phyloP scores from a whole-genome alignment of 768 basidiomycete species.

The Russula sp. region DNA sequence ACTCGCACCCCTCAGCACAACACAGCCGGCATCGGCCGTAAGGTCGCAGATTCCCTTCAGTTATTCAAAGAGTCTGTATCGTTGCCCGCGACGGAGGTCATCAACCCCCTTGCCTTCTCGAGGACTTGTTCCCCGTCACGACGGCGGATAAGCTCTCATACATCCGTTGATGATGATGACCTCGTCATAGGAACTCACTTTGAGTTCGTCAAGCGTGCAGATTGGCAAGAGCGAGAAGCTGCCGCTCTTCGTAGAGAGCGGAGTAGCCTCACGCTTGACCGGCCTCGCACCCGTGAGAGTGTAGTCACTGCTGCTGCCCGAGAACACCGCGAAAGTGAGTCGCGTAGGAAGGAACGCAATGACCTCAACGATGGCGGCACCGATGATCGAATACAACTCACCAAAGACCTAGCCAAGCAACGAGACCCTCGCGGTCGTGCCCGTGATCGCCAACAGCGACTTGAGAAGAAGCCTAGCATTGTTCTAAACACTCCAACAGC shows the following conservation, averaged over 20 bases:
- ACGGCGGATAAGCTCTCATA: constrained; percentile 29
- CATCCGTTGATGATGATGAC: constrained; percentile 32
- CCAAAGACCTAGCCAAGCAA: constrained; percentile 40
- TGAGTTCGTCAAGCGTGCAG: constrained; percentile 77
- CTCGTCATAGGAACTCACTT: constrained; percentile 63
- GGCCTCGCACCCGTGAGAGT: constrained; percentile 47
- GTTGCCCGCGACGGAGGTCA: constrained; percentile 29
- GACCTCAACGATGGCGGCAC: constrained; percentile 38
- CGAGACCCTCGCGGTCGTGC: constrained; percentile 52
- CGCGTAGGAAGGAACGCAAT: constrained; percentile 30
- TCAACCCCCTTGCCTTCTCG: constrained; percentile 29
- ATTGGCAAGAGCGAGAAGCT: constrained; percentile 76
- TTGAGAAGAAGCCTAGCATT: constrained; percentile 32
- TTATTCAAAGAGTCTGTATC: constrained; percentile 71
- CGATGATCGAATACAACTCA: constrained; percentile 49
- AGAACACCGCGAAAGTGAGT: constrained; percentile 23
- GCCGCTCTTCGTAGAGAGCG: constrained; percentile 63
- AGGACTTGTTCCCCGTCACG: constrained; percentile 24
- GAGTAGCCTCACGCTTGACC: constrained; percentile 54
- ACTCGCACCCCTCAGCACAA: constrained; percentile 28
- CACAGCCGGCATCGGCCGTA: constrained; percentile 57
- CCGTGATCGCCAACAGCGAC: constrained; percentile 42
- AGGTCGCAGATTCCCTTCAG: constrained; percentile 75
- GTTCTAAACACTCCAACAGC: constrained; percentile 24
- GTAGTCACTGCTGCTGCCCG: constrained; percentile 23